phyloP scores from a whole-genome alignment of 202 grass and related monocot genomes.

The Panicum virgatum region DNA sequence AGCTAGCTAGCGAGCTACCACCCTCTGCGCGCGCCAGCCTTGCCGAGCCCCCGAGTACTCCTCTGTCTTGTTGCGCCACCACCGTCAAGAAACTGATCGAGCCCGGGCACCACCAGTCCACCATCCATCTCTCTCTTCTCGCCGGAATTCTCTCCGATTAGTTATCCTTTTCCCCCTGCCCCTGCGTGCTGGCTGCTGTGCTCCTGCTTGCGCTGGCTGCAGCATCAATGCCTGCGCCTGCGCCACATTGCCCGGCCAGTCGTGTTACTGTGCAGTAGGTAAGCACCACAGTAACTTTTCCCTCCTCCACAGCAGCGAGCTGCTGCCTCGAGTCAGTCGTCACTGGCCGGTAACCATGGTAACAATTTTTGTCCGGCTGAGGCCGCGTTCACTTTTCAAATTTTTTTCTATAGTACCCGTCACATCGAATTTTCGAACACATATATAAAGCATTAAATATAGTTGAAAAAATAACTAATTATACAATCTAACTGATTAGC shows the following conservation, averaged over 20 bases:
- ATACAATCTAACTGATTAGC: too few relatives aligned
- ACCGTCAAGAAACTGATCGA: background rate
- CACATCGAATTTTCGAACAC: too few relatives aligned
- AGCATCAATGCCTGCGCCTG: slow-evolving; percentile 18
- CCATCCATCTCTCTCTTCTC: background rate
- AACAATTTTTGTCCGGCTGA: slow-evolving; percentile 42
- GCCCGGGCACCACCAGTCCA: too few relatives aligned
- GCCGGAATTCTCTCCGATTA: background rate
- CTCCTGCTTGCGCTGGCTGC: slow-evolving; percentile 31
- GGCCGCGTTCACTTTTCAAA: too few relatives aligned
- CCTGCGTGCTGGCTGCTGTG: too few relatives aligned
- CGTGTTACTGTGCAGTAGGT: background rate
- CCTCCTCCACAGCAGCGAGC: background rate
- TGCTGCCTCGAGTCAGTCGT: slow-evolving; percentile 19
- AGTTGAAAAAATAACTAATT: too few relatives aligned
- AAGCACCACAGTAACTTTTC: background rate
- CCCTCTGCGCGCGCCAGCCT: background rate
- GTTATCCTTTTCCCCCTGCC: background rate
- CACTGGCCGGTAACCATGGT: slow-evolving; percentile 22
- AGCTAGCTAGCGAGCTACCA: background rate
- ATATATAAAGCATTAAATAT: too few relatives aligned
- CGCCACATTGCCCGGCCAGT: background rate
- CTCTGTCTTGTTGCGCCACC: slow-evolving; percentile 23
- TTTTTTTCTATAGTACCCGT: too few relatives aligned
- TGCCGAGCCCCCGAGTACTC: slow-evolving; percentile 20